These are phyloP conservation scores for Apiospora saccharicola DNA, from an alignment of 2,329 filamentous ascomycete genomes.

Conservation along the genomic window DNA sequence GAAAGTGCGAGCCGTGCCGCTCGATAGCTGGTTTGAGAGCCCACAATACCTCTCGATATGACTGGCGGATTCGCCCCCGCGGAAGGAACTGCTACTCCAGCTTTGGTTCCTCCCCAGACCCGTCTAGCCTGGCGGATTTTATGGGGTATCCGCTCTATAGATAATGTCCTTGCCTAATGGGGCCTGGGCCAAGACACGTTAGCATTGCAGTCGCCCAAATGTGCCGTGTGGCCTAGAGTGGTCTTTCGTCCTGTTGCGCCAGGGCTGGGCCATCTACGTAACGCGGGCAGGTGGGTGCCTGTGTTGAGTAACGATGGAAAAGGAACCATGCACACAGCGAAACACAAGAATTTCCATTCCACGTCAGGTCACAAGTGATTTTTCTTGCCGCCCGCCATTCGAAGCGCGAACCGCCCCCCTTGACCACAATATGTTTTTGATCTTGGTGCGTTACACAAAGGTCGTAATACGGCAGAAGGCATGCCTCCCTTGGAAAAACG, in stretches of 20 bases:
- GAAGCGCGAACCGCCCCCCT: neutral
- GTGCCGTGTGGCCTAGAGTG: neutral
- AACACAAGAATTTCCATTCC: neutral
- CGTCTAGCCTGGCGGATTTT: neutral
- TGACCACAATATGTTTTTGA: neutral
- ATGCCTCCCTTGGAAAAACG: neutral
- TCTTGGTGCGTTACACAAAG: neutral
- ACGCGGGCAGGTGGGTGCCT: neutral
- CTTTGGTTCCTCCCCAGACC: neutral
- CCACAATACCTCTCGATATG: neutral
- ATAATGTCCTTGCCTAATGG: too few species aligned
- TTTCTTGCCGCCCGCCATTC: neutral
- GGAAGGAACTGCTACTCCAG: neutral
- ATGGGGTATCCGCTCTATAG: neutral
- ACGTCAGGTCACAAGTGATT: neutral
- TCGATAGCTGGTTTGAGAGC: neutral
- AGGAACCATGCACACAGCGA: neutral
- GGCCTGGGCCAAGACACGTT: neutral
- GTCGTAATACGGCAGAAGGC: neutral
- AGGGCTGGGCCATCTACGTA: neutral
- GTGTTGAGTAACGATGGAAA: neutral
- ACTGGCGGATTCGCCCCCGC: too few species aligned
- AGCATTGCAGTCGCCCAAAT: neutral
- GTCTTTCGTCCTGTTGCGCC: neutral
- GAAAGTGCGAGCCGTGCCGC: conserved; percentile 12